Percentiles rank a stretch among this genome's conserved stretches.
These are phyloP conservation scores for Salicornia ramosissima DNA, from an alignment of 148 eudicot genomes.

Conservation along the genomic window DNA sequence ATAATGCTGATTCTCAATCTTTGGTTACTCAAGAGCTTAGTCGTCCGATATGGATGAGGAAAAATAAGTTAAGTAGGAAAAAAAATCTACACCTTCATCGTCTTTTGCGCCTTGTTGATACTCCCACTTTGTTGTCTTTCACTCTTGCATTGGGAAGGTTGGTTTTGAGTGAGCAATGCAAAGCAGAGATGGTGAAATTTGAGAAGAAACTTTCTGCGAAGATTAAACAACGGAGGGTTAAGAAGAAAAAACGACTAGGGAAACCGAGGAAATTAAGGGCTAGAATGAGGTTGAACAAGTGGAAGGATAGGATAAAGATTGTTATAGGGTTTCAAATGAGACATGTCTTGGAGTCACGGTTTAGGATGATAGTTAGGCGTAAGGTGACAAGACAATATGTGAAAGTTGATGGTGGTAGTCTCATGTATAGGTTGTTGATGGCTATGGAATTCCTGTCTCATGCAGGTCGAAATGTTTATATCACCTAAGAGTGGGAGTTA, in stretches of 20 bases:
- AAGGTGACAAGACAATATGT: constrained; percentile 5
- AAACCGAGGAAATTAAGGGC: constrained; percentile 13
- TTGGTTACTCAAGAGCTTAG: constrained; percentile 10
- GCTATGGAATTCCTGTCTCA: constrained; percentile 19
- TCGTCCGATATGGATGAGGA: constrained; percentile 15
- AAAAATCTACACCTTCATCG: constrained; percentile 5
- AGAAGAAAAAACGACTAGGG: constrained; percentile 13
- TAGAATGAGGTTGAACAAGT: neutral
- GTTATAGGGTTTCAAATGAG: constrained; percentile 18
- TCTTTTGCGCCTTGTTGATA: constrained; percentile 18
- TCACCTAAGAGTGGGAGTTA: constrained; percentile 26
- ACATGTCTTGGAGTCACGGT: constrained; percentile 14
- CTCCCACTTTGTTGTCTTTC: constrained; percentile 9
- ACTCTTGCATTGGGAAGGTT: constrained; percentile 22
- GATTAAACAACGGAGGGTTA: constrained; percentile 16
- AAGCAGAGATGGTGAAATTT: neutral
- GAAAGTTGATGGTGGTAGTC: constrained; percentile 15
- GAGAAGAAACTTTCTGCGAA: constrained; percentile 20
- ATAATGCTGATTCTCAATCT: constrained; percentile 19
- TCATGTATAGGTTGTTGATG: constrained; percentile 25
- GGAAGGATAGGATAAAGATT: constrained; percentile 4
- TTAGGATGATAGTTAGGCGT: constrained; percentile 7
- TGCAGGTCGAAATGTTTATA: constrained; percentile 12
- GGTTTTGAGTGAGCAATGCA: constrained; percentile 15
- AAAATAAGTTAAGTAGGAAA: constrained; percentile 17